Evolutionary conservation across 2,329 filamentous ascomycete genomes (phyloP), one percentile per base, ranked within the genome.

Genomic region (Aspergillus pseudonomiae): DNA sequence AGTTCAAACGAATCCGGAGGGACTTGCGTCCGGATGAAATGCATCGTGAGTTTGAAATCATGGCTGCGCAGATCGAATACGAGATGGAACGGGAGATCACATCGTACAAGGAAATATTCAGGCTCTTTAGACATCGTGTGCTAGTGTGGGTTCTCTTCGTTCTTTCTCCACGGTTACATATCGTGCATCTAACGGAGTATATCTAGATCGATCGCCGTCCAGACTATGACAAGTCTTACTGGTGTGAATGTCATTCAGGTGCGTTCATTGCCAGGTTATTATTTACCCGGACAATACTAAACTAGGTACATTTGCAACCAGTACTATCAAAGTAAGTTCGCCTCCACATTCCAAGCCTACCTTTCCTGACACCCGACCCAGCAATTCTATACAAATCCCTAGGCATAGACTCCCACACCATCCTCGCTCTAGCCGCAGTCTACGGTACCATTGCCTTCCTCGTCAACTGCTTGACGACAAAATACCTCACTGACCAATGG

Each of bases 181-280:
- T 48, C 5, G 39, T 57, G 32, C 56, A 9, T 26, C 10, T 19
- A 36, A 68, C 73, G n/a, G 71, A 19, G 3, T 12, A 46, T 32
- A n/a, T 60, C 28, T 60, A 77, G 75, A 24, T 83, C 82, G 1
- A 83, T 87, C 68, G 81, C 82, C 2, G 85, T 86, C 2, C 85
- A 87, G 73, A 86, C 84, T 3, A 85, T 87, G 82, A 87, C 85
- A 0, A 82, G 79, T 66, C 69, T 86, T 45, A 87, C 85, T 0
- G 85, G 85, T 12, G 83, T 86, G 43, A 87, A 87, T 68, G 85
- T 86, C 1, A 86, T 87, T 43, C 84, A 82, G 70, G 75, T 79
- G 72, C 46, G 71, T 64, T 34, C 14, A 12, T 34, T 9, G 9
- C 14, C 19, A 21, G 7, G 5, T 6, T 21, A 10, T 26, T 10